Evolutionary conservation across 805 yeast species (phyloP).

Genomic region (Candida maris): DNA sequence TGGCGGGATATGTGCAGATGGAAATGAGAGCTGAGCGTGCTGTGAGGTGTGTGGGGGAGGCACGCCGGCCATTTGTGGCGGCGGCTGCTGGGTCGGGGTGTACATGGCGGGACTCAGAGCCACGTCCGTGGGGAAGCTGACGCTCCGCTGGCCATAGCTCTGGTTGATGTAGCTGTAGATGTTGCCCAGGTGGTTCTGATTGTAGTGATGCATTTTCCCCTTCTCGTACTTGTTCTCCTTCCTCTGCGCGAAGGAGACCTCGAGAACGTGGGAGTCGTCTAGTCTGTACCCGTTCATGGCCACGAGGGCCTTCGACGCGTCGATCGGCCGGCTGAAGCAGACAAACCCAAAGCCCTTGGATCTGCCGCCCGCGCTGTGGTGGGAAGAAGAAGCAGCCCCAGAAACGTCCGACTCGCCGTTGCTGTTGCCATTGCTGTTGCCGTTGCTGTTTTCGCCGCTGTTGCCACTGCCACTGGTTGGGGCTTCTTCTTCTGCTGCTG

Average conservation of each 20-base stretch:
- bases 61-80: background rate
- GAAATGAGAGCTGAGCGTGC: background rate
- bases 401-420: background rate
- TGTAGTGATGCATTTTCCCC: slow-evolving; percentile 33
- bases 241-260: slow-evolving; percentile 75
- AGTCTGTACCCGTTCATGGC: slow-evolving; percentile 55
- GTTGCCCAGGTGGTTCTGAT: slow-evolving; percentile 31
- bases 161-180: slow-evolving; percentile 25
- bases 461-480: no score
- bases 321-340: slow-evolving; percentile 60
- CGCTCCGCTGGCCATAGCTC: slow-evolving; percentile 16
- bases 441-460: no score
- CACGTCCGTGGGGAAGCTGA: slow-evolving; percentile 10
- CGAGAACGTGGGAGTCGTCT: slow-evolving; percentile 22
- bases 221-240: slow-evolving; percentile 49
- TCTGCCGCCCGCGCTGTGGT: slow-evolving; percentile 19
- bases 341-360: slow-evolving; percentile 84
- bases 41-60: background rate
- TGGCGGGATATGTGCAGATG: slow-evolving; percentile 9
- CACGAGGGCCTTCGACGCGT: slow-evolving; percentile 67
- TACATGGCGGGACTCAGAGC: slow-evolving; percentile 5
- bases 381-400: slow-evolving; percentile 2
- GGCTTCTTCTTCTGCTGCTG: slow-evolving; percentile 7
- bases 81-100: slow-evolving; percentile 1
- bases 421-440: background rate